Percentiles rank a stretch among this genome's conserved stretches.
Evolutionary conservation across 2,329 filamentous ascomycete genomes (phyloP).

Genomic region (Davidsoniella neocaledoniae): DNA sequence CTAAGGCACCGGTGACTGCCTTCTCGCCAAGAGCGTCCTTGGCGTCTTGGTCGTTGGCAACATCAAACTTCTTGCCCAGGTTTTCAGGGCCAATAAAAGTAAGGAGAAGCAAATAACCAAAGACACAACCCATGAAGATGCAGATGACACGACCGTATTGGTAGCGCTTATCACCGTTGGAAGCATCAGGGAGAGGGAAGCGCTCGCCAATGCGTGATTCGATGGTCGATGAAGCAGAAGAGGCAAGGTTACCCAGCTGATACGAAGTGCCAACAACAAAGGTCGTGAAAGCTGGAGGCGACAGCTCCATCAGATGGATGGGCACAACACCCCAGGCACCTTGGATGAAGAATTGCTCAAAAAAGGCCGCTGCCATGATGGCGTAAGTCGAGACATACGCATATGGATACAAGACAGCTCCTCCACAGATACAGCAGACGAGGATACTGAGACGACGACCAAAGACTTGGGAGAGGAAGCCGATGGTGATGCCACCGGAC

Average conservation of each 20-base stretch:
- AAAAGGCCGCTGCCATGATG: conserved; percentile 45
- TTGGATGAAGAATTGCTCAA: conserved; percentile 65
- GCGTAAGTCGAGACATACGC: conserved; percentile 44
- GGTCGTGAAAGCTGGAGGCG: conserved; percentile 53
- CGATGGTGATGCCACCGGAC: conserved; percentile 54
- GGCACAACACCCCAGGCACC: conserved; percentile 64
- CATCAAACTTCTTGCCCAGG: conserved; percentile 33
- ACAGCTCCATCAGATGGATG: conserved; percentile 63
- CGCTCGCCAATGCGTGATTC: conserved; percentile 58
- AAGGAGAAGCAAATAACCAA: conserved; percentile 40
- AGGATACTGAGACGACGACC: conserved; percentile 56
- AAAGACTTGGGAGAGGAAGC: conserved; percentile 58
- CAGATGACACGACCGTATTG: conserved; percentile 73
- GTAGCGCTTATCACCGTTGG: conserved; percentile 35
- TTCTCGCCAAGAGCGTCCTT: conserved; percentile 28
- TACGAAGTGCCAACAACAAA: conserved; percentile 60
- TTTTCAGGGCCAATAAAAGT: conserved; percentile 46
- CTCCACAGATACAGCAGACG: conserved; percentile 41
- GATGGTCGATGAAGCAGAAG: conserved; percentile 54
- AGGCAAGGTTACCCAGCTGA: conserved; percentile 62
- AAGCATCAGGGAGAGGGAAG: conserved; percentile 49
- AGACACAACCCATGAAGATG: conserved; percentile 84
- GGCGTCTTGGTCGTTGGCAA: conserved; percentile 30
- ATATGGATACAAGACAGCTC: conserved; percentile 49
- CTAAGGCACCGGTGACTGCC: conserved; percentile 14